Base-by-base conservation (phyloP, 1,284 basidiomycete genomes). In the Austropuccinia psidii region DNA sequence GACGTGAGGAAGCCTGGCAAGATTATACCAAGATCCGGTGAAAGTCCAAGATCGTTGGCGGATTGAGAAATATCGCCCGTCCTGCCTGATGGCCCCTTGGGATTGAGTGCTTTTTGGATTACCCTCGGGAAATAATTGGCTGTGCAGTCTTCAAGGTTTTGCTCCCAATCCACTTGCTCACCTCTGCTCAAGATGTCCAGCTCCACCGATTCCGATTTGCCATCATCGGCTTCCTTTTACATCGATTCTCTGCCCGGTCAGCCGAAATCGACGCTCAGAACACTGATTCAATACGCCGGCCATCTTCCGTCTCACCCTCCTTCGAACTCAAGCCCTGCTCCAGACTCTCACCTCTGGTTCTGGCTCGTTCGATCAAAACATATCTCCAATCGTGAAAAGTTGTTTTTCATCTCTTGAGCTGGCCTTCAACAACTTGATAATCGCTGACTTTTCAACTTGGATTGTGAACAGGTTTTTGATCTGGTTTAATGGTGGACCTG, bases 341-440 rank as follows among this genome's bases (percentile, higher is more conserved):
- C 74, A 45, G 75, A 75, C 64, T 52, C 55, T 75, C 45, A 76
- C 58, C 27, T 74, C n/a, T 45, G 55, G 70, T 69, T 69, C 37
- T 69, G 67, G 67, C 54, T 69, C 29, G 27, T 69, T 11, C 47
- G 67, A 47, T 45, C 90, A 93, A 79, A 81, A 93, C 27, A 94
- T 89, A 83, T 98, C 98, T 80, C 87, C 96, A 74, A 86, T 97
- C 82, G 85, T 92, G 39, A 91, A 94, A 81, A 92, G 93, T 43
- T 85, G 58, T 85, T 91, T 75, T 85, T 96, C 15, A 86, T 97
- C 78, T 91, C 97, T 79, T 3, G 15, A 29, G 13, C 37, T 37
- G 9, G 31, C 15, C 9, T 37, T 21, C 39, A 29, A 29, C 2
- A 15, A 24, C 19, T 45, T 29, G 24, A 13, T 39, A 21, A 41